Conservation (phyloP, 345 rosid species). For the Isatis tinctoria region DNA sequence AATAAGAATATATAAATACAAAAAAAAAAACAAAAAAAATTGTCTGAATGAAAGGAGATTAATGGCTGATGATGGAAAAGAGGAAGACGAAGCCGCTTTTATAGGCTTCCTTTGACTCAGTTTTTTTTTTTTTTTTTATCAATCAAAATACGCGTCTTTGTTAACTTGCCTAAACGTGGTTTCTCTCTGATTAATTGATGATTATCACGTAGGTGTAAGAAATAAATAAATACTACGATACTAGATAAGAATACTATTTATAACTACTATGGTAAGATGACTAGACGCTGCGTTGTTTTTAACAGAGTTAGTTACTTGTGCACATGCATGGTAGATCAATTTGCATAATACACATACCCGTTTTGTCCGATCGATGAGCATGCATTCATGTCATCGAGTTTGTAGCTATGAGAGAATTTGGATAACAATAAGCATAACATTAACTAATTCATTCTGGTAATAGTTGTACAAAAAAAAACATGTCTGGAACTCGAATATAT, state of each 20-base stretch:
- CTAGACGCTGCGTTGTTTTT: slow-evolving; percentile 17
- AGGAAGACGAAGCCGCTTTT: neutral
- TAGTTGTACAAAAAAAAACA: neutral
- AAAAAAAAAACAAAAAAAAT: neutral
- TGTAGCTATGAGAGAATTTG: neutral
- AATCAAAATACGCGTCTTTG: neutral
- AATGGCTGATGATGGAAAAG: slow-evolving; percentile 1
- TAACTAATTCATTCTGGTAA: neutral
- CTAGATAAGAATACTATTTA: neutral
- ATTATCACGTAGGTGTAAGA: too few species aligned
- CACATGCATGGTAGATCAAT: slow-evolving; percentile 14
- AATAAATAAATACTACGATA: too few species aligned
- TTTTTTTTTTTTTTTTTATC: neutral
- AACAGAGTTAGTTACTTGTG: neutral
- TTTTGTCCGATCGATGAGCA: neutral
- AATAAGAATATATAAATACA: neutral
- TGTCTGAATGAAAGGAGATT: slow-evolving; percentile 9
- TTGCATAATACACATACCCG: neutral
- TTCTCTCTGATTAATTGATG: neutral
- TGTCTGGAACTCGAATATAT: neutral
- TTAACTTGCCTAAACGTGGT: neutral
- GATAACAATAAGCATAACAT: neutral
- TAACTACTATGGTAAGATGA: slow-evolving; percentile 2
- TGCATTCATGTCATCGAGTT: slow-evolving; percentile 16
- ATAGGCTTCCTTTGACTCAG: slow-evolving; percentile 26